These are phyloP conservation scores for Globisporangium cystogenes DNA, from an alignment of 352 stramenopile species.

Conservation along the genomic window DNA sequence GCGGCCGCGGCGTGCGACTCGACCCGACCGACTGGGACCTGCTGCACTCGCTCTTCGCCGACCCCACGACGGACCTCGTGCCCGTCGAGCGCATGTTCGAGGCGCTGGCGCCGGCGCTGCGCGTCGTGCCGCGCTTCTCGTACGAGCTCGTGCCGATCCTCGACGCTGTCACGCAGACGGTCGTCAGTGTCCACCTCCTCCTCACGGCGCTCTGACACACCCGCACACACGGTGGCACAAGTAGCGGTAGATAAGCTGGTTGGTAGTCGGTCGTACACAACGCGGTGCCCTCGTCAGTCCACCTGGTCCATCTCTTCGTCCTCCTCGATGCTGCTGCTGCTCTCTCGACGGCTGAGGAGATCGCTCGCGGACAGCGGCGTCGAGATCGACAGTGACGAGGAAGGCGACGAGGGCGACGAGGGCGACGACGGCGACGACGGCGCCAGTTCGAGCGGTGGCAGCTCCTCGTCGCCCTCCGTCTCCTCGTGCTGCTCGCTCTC, in stretches of 20 bases:
- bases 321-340: slow-evolving; percentile 37
- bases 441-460: slow-evolving; percentile 7
- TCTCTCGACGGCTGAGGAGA: background rate
- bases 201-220: slow-evolving; percentile 14
- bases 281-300: slow-evolving; percentile 22
- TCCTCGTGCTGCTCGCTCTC: background rate
- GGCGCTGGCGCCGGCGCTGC: slow-evolving; percentile 27
- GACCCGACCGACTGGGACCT: slow-evolving; percentile 38
- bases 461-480: slow-evolving; percentile 4
- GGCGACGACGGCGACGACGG: slow-evolving; percentile 31
- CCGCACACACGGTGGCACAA: background rate
- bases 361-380: background rate
- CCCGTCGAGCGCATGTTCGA: slow-evolving; percentile 32
- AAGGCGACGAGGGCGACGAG: slow-evolving; percentile 13
- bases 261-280: too few species aligned
- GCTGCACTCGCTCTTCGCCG: slow-evolving; percentile 34
- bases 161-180: slow-evolving; percentile 44
- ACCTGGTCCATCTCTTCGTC: slow-evolving; percentile 70
- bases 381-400: background rate
- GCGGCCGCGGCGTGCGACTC: slow-evolving; percentile 21
- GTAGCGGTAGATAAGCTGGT: background rate
- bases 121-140: slow-evolving; percentile 20
- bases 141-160: slow-evolving; percentile 57
- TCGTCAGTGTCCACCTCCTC: slow-evolving; percentile 49
- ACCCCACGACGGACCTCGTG: slow-evolving; percentile 30